These are phyloP conservation scores for Clavulina sp. DNA, from an alignment of 768 basidiomycete species.

Conservation along the genomic window DNA sequence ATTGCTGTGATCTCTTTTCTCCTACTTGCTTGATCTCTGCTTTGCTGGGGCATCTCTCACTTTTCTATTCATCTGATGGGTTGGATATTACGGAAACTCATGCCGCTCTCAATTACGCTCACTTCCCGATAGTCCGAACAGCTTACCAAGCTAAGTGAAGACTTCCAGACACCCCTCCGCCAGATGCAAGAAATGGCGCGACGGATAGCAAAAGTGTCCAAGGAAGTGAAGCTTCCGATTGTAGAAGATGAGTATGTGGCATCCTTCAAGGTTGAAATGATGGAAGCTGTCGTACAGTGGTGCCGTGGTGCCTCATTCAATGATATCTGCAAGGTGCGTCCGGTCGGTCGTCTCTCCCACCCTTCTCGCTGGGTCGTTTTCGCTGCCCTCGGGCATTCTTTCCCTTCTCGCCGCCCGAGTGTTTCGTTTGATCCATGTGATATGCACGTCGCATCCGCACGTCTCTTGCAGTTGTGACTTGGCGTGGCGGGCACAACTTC, in stretches of 20 bases:
- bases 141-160: conserved; percentile 72
- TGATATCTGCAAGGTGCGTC: conserved; percentile 93
- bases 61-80: background rate
- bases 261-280: conserved; percentile 95
- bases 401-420: background rate
- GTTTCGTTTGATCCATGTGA: too few species aligned
- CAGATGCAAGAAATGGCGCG: conserved; percentile 92
- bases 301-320: conserved; percentile 94
- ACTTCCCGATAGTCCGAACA: conserved; percentile 52
- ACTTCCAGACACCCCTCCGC: conserved; percentile 79
- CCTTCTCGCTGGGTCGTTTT: too few species aligned
- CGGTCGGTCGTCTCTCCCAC: too few species aligned
- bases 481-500: too few species aligned
- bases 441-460: too few species aligned
- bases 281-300: conserved; percentile 97
- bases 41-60: conserved; percentile 9
- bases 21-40: too few species aligned
- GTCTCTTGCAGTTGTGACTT: too few species aligned
- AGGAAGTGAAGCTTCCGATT: conserved; percentile 76
- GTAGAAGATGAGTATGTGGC: conserved; percentile 90
- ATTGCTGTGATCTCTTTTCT: background rate
- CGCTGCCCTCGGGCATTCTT: background rate
- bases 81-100: background rate
- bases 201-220: conserved; percentile 91
- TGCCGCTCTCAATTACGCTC: background rate